Base-by-base conservation (phyloP, 768 basidiomycete species). In the Lentinula sp. region DNA sequence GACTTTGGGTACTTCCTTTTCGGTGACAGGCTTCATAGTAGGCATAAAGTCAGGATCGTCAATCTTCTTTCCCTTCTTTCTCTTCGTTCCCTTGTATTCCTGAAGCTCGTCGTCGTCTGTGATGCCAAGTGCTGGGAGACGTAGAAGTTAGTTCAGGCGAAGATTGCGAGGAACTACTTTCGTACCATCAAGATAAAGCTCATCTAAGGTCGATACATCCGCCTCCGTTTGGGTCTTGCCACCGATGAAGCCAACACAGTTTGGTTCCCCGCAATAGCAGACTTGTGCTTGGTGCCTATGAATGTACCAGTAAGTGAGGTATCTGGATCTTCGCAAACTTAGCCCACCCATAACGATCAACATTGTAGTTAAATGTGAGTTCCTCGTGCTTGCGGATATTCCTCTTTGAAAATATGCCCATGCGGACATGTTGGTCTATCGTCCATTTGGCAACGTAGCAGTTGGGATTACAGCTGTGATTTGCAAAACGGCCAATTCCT, bases 201-300 rank as follows among this genome's bases (percentile, higher is more conserved):
- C 95, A 70, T 97, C 95, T 87, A 98, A 95, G 7, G 87, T 86
- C 5, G 85, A 92, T 21, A 98, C 81, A 69, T 98, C 96, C 2
- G 97, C 98, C 73, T 98, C 96, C 1, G 97, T 99, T 72, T 99
- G 97, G 0, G 95, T 98, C 76, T 98, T 99, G 23, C 97, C 97
- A 62, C 97, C 97, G 65, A 99, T 94, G 69, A 84, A 93, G 2
- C 97, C 97, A 5, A 97, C 87, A 68, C 97, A 99, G 65, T 95
- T 95, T 2, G 91, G 80, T 69, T 98, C 97, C 6, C 95, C 95
- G 67, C 97, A 99, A 68, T 91, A 95, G 72, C 97, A 99, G 34
- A 80, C 80, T 71, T 99, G 97, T 55, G 97, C 89, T 62, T 95
- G 91, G 73, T 99, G 94, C 0, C 95, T 96, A 64, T 5, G 34